Evolutionary conservation across 371 early-diverging fungal species (phyloP), one percentile per base, ranked within the genome.

Genomic region (Zychaea mexicana): DNA sequence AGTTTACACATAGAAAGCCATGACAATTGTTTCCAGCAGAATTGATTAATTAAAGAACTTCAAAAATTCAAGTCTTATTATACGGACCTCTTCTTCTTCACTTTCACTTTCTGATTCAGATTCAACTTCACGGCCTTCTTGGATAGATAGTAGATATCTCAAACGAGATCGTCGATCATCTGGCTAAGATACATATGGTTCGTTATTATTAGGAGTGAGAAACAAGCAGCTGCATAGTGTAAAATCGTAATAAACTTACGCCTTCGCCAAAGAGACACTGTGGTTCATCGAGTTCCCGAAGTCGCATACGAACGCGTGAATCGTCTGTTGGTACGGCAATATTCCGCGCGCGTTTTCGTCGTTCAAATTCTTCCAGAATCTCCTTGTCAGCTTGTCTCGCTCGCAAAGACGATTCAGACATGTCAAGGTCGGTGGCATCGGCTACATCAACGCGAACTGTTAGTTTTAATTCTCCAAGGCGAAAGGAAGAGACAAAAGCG

Each of bases 311-410:
- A 24, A 98, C 98, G 55, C 88, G 82, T 12, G 69, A 69, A 74
- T 98, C 98, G 57, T 95, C 94, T 3, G 98, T 98, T 7, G 98
- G 98, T 0, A 97, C 94, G 6, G 94, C 95, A 6, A 97, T 67
- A 30, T 84, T 72, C 33, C 91, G 80, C 0, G 95, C 95, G 5
- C 92, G 72, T 65, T 89, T 87, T 67, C 89, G 87, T 57, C 94
- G 85, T 58, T 94, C 96, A 68, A 97, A 93, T 71, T 93, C 93
- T 33, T 91, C 91, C 53, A 96, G 66, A 21, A 91, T 81, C 39
- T 90, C 87, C 42, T 78, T 81, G 54, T 94, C 89, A 32, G 91
- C 92, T 31, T 85, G 86, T 22, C 84, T 73, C 28, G 86, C 85
- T 55, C 76, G 71, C 13, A 77, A 71, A 3, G 84, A 76, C 27